Conservation (phyloP, 2,329 filamentous ascomycete genomes). For the Fusarium sp. region DNA sequence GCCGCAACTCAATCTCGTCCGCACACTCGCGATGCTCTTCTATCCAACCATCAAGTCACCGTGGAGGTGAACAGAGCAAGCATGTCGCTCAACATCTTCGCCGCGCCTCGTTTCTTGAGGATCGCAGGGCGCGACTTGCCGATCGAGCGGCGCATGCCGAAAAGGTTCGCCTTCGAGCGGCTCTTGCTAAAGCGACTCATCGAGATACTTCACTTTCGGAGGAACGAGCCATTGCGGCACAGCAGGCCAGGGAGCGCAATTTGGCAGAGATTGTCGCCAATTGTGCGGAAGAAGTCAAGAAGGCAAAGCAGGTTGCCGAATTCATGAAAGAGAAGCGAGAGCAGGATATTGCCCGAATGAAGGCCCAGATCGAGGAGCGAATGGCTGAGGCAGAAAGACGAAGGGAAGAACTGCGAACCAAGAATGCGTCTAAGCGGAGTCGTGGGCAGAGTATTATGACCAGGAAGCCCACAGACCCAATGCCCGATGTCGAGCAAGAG, state of each 20-base stretch:
- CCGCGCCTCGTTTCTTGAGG: slow-evolving; percentile 82
- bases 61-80: slow-evolving; percentile 75
- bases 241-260: slow-evolving; percentile 82
- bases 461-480: slow-evolving; percentile 62
- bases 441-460: slow-evolving; percentile 64
- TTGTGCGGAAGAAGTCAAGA: slow-evolving; percentile 85
- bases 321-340: slow-evolving; percentile 84
- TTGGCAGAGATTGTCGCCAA: slow-evolving; percentile 83
- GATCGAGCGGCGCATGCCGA: slow-evolving; percentile 86
- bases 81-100: slow-evolving; percentile 83
- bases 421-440: slow-evolving; percentile 63
- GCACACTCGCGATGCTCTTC: slow-evolving; percentile 76
- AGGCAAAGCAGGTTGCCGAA: slow-evolving; percentile 85
- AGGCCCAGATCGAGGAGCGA: slow-evolving; percentile 81
- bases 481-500: slow-evolving; percentile 65
- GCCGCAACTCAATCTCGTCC: slow-evolving; percentile 83
- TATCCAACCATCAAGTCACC: slow-evolving; percentile 63
- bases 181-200: slow-evolving; percentile 76
- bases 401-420: slow-evolving; percentile 71
- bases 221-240: slow-evolving; percentile 80
- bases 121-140: slow-evolving; percentile 81
- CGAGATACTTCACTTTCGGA: slow-evolving; percentile 75
- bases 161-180: slow-evolving; percentile 82
- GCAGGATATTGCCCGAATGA: slow-evolving; percentile 76
- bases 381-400: slow-evolving; percentile 81